Evolutionary conservation across 805 yeast species (phyloP), one percentile per base, ranked within the genome.

Genomic region (Saturnispora diversa): DNA sequence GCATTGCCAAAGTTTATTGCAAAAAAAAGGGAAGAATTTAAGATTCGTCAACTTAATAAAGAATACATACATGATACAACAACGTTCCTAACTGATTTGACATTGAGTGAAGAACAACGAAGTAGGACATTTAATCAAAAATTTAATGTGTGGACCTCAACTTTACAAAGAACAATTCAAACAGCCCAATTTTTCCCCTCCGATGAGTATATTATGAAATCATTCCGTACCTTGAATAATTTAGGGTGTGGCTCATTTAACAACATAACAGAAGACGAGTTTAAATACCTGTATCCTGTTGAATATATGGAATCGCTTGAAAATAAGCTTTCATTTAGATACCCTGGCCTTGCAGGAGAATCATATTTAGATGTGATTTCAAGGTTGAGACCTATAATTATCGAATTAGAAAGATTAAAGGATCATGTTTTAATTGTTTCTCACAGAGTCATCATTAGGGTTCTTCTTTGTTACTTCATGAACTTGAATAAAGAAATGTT

Each of bases 301-400:
- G 63, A 60, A 29, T 62, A 54, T 40, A 35, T 49, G 31, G 54
- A 51, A 33, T 57, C 58, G 27, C 44, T 60, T 45, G 47, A 44
- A 16, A 58, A 62, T 38, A 60, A 50, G 38, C 42, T 63, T 16
- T 45, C 55, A 12, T 62, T 55, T 43, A 50, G 66, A 46, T 62
- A 55, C 30, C 65, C 65, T 2, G 66, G 66, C 11, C 36, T 56
- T 15, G 63, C 64, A 7, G 66, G 66, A n/a, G 66, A 62, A 41
- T 62, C 66, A 2, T 60, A 60, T 36, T 34, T 62, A 34, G 66
- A 62, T 42, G 65, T 62, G 21, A 59, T 62, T 13, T 51, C 60
- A 19, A 44, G 66, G 26, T 42, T 62, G 25, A 48, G 62, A 21
- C 65, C 65, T 15, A 58, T 62, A 9, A 62, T 62, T 30, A 52